Conservation (phyloP, 2,329 filamentous ascomycete species). For the Talaromyces sp. region DNA sequence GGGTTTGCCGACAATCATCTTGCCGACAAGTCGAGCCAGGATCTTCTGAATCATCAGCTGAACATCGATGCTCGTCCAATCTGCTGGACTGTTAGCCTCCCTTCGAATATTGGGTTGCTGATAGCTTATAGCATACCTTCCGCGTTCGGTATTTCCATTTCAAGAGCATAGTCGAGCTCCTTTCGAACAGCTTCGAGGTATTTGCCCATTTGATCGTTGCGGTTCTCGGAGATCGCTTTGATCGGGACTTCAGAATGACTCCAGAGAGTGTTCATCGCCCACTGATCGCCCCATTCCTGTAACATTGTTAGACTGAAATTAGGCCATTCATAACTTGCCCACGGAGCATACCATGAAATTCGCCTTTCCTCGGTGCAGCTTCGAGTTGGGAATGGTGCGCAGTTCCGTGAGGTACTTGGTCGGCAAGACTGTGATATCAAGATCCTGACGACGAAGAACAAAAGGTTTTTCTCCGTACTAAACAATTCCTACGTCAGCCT, state of each 20-base stretch:
- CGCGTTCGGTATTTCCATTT: not conserved
- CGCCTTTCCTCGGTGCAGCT: not conserved
- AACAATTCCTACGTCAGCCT: too few relatives aligned
- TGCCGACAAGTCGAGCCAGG: not conserved
- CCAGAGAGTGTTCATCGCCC: not conserved
- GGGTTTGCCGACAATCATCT: conserved; percentile 1
- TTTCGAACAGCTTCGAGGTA: not conserved
- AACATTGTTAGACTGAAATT: too few relatives aligned
- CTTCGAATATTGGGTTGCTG: too few relatives aligned
- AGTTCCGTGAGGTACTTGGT: not conserved
- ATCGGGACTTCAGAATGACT: not conserved
- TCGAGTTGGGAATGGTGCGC: not conserved
- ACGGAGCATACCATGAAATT: not conserved
- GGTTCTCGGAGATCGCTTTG: not conserved
- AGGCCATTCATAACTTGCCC: too few relatives aligned
- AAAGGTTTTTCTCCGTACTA: not conserved
- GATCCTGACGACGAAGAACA: conserved; percentile 1
- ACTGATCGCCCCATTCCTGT: not conserved
- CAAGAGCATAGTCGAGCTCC: not conserved
- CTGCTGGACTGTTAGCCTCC: not conserved
- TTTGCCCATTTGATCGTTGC: not conserved
- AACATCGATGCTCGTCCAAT: not conserved
- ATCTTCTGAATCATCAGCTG: not conserved
- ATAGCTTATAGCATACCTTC: not conserved
- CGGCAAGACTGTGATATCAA: not conserved